Conservation (phyloP, 306 rosid species). For the Vigna unguiculata region DNA sequence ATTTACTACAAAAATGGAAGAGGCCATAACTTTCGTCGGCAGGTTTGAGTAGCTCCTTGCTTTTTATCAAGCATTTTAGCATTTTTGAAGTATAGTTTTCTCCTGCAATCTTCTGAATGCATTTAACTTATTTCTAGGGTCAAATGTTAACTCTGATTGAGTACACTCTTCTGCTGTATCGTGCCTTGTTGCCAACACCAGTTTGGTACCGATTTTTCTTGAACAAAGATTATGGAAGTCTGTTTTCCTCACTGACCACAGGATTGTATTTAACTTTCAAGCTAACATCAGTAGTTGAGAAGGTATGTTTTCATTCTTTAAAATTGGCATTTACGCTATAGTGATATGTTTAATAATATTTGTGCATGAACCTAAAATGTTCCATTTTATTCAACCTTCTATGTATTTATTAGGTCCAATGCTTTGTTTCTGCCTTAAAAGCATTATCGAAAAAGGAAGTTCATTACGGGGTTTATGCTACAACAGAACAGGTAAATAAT, state of each 20-base stretch:
- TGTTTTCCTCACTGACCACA: slow-evolving; percentile 88
- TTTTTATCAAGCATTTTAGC: slow-evolving; percentile 10
- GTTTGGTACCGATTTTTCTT: slow-evolving; percentile 92
- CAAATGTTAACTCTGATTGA: slow-evolving; percentile 85
- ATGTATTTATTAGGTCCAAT: slow-evolving; percentile 61
- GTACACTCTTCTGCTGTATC: slow-evolving; percentile 77
- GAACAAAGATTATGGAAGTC: slow-evolving; percentile 83
- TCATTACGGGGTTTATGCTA: slow-evolving; percentile 81
- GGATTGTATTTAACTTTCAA: slow-evolving; percentile 91
- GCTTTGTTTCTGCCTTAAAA: slow-evolving; percentile 67
- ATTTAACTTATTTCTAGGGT: slow-evolving; percentile 60
- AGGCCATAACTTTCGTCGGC: slow-evolving; percentile 81
- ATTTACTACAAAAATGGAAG: slow-evolving; percentile 80
- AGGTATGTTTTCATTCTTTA: slow-evolving; percentile 60
- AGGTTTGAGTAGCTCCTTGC: slow-evolving; percentile 57
- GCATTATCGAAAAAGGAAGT: slow-evolving; percentile 74
- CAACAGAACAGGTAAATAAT: slow-evolving; percentile 75
- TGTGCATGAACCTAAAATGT: slow-evolving; percentile 29
- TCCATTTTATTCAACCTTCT: slow-evolving; percentile 27
- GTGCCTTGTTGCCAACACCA: slow-evolving; percentile 82
- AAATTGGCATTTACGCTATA: slow-evolving; percentile 29
- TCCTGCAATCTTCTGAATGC: slow-evolving; percentile 49
- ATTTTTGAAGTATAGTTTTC: slow-evolving; percentile 26
- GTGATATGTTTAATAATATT: slow-evolving; percentile 32
- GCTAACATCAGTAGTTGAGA: slow-evolving; percentile 82